Evolutionary conservation across 2,329 filamentous ascomycete genomes (phyloP).

Genomic region (Tolypocladium sp.): DNA sequence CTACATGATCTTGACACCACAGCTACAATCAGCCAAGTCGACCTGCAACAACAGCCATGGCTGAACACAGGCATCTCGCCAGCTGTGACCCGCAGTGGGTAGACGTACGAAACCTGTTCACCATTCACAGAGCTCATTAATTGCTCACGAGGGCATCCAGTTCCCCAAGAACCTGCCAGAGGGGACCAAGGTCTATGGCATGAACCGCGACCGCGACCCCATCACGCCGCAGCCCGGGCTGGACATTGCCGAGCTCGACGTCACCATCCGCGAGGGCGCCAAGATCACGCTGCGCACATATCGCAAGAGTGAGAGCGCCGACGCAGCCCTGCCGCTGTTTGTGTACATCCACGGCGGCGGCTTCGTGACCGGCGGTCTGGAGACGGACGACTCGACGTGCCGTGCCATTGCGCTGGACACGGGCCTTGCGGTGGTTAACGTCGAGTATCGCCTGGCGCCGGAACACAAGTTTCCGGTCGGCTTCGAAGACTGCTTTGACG

Average conservation of each 20-base stretch:
- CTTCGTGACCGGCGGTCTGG: slow-evolving; percentile 14
- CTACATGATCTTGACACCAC: not conserved
- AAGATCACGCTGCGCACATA: slow-evolving; percentile 13
- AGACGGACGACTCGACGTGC: slow-evolving; percentile 17
- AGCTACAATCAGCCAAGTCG: not conserved
- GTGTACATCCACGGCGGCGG: slow-evolving; percentile 17
- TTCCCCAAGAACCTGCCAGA: slow-evolving; percentile 15
- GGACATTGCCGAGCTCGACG: slow-evolving; percentile 12
- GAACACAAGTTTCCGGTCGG: slow-evolving; percentile 37
- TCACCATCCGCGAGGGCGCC: slow-evolving; percentile 9
- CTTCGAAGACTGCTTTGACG: slow-evolving; percentile 36
- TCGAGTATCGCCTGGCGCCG: slow-evolving; percentile 41
- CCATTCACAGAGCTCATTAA: not conserved
- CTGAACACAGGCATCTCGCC: slow-evolving; percentile 7
- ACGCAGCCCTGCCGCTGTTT: slow-evolving; percentile 8
- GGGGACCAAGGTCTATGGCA: slow-evolving; percentile 5
- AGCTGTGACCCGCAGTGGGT: slow-evolving; percentile 5
- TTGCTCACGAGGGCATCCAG: slow-evolving; percentile 3
- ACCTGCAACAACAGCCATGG: slow-evolving; percentile 2
- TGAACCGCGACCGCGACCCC: slow-evolving; percentile 10
- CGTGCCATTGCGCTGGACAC: slow-evolving; percentile 12
- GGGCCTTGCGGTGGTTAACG: slow-evolving; percentile 29
- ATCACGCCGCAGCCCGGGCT: slow-evolving; percentile 12
- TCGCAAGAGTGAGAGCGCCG: slow-evolving; percentile 3
- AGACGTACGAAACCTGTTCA: slow-evolving; percentile 2